These are phyloP conservation scores for Heterobasidion irregulare DNA, from an alignment of 1,284 basidiomycete species.

Conservation along the genomic window DNA sequence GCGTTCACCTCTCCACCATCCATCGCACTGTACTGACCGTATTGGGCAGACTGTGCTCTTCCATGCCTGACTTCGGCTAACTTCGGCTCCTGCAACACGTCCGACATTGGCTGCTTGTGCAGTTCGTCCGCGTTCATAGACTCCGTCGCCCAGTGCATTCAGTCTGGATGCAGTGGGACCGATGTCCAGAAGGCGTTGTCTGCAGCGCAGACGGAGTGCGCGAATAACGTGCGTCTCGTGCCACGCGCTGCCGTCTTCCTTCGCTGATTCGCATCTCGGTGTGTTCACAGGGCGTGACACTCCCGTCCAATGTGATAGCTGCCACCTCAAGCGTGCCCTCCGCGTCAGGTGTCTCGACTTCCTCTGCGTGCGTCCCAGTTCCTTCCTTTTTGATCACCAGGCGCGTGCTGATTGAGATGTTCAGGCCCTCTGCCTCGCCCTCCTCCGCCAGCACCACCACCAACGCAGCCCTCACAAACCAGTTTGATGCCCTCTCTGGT, in stretches of 20 bases:
- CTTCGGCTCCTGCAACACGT: constrained; percentile 29
- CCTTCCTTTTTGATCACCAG: not conserved
- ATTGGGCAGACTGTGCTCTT: constrained; percentile 39
- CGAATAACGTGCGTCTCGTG: constrained; percentile 35
- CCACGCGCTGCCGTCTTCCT: not conserved
- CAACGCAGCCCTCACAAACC: not conserved
- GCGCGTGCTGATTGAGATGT: not conserved
- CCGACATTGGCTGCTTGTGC: constrained; percentile 50
- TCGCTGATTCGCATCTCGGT: too few species aligned
- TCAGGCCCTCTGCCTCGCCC: not conserved
- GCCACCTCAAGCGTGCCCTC: not conserved
- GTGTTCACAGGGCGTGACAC: too few species aligned
- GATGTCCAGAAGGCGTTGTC: constrained; percentile 37
- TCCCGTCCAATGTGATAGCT: too few species aligned
- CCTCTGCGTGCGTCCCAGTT: not conserved
- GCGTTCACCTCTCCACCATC: not conserved
- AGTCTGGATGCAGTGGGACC: constrained; percentile 30
- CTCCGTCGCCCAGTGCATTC: constrained; percentile 38
- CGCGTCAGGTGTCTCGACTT: not conserved
- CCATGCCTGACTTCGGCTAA: constrained; percentile 35
- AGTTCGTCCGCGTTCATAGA: constrained; percentile 33
- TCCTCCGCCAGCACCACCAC: not conserved
- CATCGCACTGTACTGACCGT: not conserved
- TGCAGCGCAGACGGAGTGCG: constrained; percentile 37
- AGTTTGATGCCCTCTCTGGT: not conserved